A percentile compares a stretch with the other conserved stretches of the same genome.
phyloP scores from a whole-genome alignment of 2,329 filamentous ascomycete species.

The Venturia asperata region DNA sequence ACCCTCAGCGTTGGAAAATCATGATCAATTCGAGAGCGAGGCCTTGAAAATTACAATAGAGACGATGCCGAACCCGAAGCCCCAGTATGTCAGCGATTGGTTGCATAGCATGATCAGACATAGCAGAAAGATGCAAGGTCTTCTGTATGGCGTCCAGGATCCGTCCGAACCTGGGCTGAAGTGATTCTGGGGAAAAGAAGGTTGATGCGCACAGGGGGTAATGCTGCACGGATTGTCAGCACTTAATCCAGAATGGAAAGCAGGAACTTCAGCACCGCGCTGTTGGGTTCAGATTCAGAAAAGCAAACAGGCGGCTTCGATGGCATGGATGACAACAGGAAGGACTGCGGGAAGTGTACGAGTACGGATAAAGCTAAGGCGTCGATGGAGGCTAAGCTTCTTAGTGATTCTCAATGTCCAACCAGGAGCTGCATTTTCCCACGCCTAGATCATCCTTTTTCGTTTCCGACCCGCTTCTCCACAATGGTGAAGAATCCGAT shows the following conservation, averaged over 20 bases:
- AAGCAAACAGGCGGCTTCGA: neutral
- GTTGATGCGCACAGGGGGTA: neutral
- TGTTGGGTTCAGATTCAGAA: neutral
- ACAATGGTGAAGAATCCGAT: neutral
- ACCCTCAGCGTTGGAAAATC: neutral
- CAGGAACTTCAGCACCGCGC: neutral
- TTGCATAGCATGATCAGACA: neutral
- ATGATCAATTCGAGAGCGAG: neutral
- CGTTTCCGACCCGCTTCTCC: no score
- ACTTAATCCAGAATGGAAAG: no score
- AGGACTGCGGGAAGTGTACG: neutral
- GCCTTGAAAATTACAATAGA: neutral
- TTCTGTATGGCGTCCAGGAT: constrained; percentile 1
- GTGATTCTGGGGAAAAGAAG: neutral
- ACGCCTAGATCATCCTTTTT: no score
- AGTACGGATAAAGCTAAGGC: no score
- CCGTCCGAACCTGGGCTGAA: neutral
- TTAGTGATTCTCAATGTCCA: no score
- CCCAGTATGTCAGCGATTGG: neutral
- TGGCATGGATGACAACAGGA: neutral
- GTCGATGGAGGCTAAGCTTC: no score
- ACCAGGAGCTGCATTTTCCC: no score
- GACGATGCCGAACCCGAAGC: neutral
- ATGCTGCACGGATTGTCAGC: neutral
- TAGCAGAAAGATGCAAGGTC: neutral